phyloP scores from a whole-genome alignment of 345 rosid species.

The Boechera retrofracta region DNA sequence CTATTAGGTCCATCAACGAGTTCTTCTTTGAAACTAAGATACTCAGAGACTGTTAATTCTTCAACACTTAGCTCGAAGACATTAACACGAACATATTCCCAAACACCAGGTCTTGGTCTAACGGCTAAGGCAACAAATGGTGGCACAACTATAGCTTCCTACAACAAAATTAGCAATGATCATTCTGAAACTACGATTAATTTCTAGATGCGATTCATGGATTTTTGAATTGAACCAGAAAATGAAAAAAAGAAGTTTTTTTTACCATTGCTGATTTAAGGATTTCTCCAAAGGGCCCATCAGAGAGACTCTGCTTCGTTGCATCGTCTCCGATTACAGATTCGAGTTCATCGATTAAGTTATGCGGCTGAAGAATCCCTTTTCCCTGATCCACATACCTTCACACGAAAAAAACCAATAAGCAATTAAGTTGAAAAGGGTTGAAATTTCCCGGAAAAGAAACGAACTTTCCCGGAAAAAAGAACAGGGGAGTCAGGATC shows the following conservation, averaged over 20 bases:
- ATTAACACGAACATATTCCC: constrained; percentile 97
- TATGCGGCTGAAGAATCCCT: constrained; percentile 88
- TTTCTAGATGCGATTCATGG: not conserved
- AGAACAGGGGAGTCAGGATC: not conserved
- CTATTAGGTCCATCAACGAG: constrained; percentile 71
- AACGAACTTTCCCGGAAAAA: not conserved
- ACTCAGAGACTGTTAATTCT: constrained; percentile 76
- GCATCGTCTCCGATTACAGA: constrained; percentile 62
- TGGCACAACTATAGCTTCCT: constrained; percentile 97
- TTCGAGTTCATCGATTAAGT: constrained; percentile 82
- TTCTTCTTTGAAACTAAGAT: constrained; percentile 87
- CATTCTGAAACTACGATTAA: not conserved
- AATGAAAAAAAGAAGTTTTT: not conserved
- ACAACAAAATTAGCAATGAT: constrained; percentile 6
- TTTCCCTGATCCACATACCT: constrained; percentile 96
- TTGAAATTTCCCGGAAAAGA: not conserved
- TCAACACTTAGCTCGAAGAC: constrained; percentile 86
- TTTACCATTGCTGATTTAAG: constrained; percentile 77
- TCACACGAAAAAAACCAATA: constrained; percentile 3
- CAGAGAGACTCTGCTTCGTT: constrained; percentile 52
- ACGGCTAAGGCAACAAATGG: constrained; percentile 91
- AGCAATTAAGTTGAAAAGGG: too few species aligned
- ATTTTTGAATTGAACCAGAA: too few species aligned
- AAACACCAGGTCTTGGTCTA: constrained; percentile 98
- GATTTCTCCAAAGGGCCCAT: constrained; percentile 80